Percentiles rank a stretch among this genome's conserved stretches.
Evolutionary conservation across 495 filamentous ascomycete species (phyloP).

Genomic region (Poronia punctata): DNA sequence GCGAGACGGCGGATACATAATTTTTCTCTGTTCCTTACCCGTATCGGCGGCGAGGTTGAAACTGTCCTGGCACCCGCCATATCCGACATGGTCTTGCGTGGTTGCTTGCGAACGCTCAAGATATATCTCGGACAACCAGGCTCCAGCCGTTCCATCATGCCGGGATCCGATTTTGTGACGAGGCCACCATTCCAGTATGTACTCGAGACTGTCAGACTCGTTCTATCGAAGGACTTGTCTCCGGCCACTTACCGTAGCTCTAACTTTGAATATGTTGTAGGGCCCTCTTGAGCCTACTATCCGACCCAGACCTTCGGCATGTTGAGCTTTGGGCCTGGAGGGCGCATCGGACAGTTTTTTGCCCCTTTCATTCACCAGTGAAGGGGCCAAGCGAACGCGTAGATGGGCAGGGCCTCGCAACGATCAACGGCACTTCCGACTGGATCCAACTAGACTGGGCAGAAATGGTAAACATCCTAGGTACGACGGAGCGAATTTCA

Average conservation of each 20-base stretch:
- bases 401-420: slow-evolving; percentile 15
- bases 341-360: slow-evolving; percentile 20
- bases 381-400: slow-evolving; percentile 13
- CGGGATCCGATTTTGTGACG: slow-evolving; percentile 10
- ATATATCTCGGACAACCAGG: slow-evolving; percentile 17
- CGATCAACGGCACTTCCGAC: slow-evolving; percentile 13
- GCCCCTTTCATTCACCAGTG: slow-evolving; percentile 19
- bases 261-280: too few relatives aligned
- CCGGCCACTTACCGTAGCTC: too few relatives aligned
- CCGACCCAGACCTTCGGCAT: slow-evolving; percentile 24
- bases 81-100: slow-evolving; percentile 25
- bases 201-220: too few relatives aligned
- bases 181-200: slow-evolving; percentile 22
- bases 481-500: slow-evolving; percentile 12
- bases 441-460: slow-evolving; percentile 21
- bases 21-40: slow-evolving; percentile 19
- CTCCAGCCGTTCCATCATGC: slow-evolving; percentile 4
- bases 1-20: slow-evolving; percentile 23
- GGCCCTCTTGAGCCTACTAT: slow-evolving; percentile 21
- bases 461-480: slow-evolving; percentile 14
- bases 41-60: slow-evolving; percentile 25
- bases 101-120: slow-evolving; percentile 18
- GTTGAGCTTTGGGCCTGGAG: slow-evolving; percentile 19
- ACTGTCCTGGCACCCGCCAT: slow-evolving; percentile 17
- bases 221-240: too few relatives aligned